Evolutionary conservation across 1,284 basidiomycete genomes (phyloP).

Genomic region (Irpex rosettiformis): DNA sequence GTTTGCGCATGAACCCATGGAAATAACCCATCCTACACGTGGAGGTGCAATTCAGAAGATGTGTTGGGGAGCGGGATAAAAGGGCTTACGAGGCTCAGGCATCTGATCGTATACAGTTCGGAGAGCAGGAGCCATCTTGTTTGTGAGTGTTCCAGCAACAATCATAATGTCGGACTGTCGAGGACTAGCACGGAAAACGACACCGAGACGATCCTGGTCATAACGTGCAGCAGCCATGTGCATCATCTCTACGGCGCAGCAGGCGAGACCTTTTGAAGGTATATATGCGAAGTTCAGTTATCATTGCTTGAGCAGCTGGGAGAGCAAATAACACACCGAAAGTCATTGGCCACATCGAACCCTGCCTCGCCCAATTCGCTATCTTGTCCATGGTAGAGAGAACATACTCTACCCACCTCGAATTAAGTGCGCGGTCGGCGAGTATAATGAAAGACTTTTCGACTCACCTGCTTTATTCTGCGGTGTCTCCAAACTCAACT

Average conservation of each 20-base stretch:
- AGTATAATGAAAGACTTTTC: not conserved
- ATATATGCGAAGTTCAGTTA: no score
- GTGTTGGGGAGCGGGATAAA: conserved; percentile 19
- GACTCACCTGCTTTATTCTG: conserved; percentile 83
- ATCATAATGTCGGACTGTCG: conserved; percentile 99
- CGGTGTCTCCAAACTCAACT: conserved; percentile 84
- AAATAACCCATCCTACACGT: conserved; percentile 88
- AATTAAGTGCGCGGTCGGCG: not conserved
- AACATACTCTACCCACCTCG: conserved; percentile 76
- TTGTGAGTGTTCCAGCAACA: conserved; percentile 97
- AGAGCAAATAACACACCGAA: conserved; percentile 56
- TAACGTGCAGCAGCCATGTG: conserved; percentile 99
- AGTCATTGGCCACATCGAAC: conserved; percentile 99
- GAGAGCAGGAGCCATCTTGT: conserved; percentile 99
- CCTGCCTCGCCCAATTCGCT: conserved; percentile 96
- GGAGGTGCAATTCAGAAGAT: conserved; percentile 9
- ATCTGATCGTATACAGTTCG: conserved; percentile 97
- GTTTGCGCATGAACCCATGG: conserved; percentile 99
- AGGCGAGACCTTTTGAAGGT: conserved; percentile 70
- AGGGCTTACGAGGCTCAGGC: conserved; percentile 79
- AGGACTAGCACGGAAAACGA: conserved; percentile 98
- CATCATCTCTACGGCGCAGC: conserved; percentile 99
- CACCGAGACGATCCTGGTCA: conserved; percentile 96
- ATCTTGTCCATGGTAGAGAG: conserved; percentile 96
- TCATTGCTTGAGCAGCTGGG: no score